These are phyloP conservation scores for Coniochaeta ligniaria DNA, from an alignment of 2,329 filamentous ascomycete species.

Conservation along the genomic window DNA sequence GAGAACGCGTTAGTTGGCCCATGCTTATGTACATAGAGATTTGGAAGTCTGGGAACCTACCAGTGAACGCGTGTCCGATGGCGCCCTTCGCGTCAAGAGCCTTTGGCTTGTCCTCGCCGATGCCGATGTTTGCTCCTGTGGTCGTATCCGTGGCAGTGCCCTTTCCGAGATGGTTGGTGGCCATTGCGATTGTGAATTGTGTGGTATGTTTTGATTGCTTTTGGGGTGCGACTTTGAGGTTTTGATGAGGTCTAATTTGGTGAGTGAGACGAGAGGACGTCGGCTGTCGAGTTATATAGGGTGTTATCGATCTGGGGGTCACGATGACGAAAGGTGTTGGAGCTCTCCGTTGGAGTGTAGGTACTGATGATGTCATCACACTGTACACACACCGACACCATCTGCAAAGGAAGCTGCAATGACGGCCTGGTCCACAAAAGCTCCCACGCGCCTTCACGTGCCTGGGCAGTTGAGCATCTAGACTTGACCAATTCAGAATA, in stretches of 20 bases:
- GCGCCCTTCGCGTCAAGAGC: constrained; percentile 40
- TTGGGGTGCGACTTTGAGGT: not conserved
- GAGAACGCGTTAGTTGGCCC: not conserved
- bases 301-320: not conserved
- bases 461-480: too few species aligned
- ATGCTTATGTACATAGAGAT: not conserved
- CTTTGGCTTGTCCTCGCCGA: constrained; percentile 25
- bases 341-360: not conserved
- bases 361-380: not conserved
- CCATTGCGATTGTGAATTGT: not conserved
- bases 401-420: not conserved
- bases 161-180: constrained; percentile 5
- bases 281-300: not conserved
- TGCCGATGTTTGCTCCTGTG: constrained; percentile 16
- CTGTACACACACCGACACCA: too few species aligned
- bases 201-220: not conserved
- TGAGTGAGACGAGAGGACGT: not conserved
- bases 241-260: not conserved
- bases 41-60: constrained; percentile 17
- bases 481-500: too few species aligned
- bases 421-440: not conserved
- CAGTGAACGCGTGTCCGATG: constrained; percentile 49
- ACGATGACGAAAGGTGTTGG: not conserved
- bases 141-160: constrained; percentile 7
- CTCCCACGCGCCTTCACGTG: not conserved